A percentile compares a stretch with the other conserved stretches of the same genome.
Evolutionary conservation across 805 yeast species (phyloP).

Genomic region (Starmerella geochares): DNA sequence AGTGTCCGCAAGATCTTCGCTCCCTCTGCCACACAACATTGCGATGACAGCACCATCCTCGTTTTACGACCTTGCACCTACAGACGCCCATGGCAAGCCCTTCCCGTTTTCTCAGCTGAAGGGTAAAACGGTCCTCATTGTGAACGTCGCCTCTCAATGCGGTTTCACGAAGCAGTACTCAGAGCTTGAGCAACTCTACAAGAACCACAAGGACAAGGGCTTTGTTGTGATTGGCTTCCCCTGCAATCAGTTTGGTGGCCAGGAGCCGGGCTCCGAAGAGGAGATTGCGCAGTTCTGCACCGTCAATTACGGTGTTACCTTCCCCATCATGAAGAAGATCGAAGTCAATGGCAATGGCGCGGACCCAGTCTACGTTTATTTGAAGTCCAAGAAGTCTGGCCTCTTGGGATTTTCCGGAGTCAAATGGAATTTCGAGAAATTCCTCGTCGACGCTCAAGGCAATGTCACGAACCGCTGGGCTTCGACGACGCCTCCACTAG

Average conservation of each 20-base stretch:
- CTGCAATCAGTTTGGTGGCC: constrained; percentile 82
- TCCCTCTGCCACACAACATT: neutral
- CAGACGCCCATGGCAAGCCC: constrained; percentile 48
- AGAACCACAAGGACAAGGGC: constrained; percentile 53
- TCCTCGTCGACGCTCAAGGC: constrained; percentile 50
- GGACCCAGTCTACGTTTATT: constrained; percentile 68
- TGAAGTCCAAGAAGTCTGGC: constrained; percentile 56
- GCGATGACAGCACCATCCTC: constrained; percentile 2
- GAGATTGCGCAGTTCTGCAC: constrained; percentile 67
- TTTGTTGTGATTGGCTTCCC: constrained; percentile 75
- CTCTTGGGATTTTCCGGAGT: constrained; percentile 60
- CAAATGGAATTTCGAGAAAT: constrained; percentile 75
- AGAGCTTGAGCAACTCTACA: constrained; percentile 58
- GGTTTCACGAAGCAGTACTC: constrained; percentile 66
- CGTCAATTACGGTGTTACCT: constrained; percentile 77
- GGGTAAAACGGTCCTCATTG: constrained; percentile 74
- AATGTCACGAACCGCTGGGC: constrained; percentile 51
- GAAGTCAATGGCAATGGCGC: constrained; percentile 80
- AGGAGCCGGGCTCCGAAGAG: constrained; percentile 56
- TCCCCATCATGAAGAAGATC: constrained; percentile 78
- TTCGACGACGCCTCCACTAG: constrained; percentile 57
- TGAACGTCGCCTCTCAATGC: constrained; percentile 83
- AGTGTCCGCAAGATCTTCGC: too few species aligned
- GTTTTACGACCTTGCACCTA: constrained; percentile 61
- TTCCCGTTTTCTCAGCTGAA: constrained; percentile 51